phyloP scores from a whole-genome alignment of 139 green algal genomes.

The Chlorokybus atmophyticus region DNA sequence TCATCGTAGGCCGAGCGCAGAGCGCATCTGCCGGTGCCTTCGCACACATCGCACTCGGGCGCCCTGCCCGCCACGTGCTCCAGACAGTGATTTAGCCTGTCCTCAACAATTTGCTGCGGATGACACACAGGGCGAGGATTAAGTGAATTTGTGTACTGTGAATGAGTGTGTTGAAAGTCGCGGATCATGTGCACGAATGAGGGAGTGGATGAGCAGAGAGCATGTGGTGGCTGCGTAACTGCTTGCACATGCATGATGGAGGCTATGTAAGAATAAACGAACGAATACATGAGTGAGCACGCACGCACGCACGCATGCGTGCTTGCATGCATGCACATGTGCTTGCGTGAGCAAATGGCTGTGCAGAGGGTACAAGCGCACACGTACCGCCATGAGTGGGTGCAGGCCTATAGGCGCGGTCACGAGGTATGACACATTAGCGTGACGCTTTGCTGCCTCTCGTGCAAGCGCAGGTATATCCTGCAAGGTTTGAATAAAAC shows the following conservation, averaged over 20 bases:
- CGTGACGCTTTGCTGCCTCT: constrained; percentile 24
- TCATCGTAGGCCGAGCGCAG: too few relatives aligned
- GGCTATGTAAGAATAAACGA: constrained; percentile 5
- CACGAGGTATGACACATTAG: constrained; percentile 27
- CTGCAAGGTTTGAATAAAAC: constrained; percentile 5
- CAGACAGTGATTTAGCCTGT: constrained; percentile 19
- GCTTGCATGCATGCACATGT: background rate
- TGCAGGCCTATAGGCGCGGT: constrained; percentile 34
- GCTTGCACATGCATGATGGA: background rate
- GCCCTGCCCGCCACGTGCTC: constrained; percentile 1
- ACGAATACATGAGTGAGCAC: background rate
- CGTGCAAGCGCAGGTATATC: constrained; percentile 29
- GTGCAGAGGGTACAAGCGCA: background rate
- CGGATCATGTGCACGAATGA: background rate
- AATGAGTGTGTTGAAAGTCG: background rate
- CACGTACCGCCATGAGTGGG: constrained; percentile 21
- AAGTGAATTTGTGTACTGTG: background rate
- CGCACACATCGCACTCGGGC: constrained; percentile 14
- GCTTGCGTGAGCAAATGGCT: background rate
- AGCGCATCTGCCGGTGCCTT: constrained; percentile 9
- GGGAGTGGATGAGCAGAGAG: background rate
- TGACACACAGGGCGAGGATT: background rate
- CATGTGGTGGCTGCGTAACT: background rate
- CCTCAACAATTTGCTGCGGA: constrained; percentile 14
- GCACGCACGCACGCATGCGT: background rate